Evolutionary conservation across 495 filamentous ascomycete genomes (phyloP), one percentile per base, ranked within the genome.

Genomic region (Amorphotheca resinae): DNA sequence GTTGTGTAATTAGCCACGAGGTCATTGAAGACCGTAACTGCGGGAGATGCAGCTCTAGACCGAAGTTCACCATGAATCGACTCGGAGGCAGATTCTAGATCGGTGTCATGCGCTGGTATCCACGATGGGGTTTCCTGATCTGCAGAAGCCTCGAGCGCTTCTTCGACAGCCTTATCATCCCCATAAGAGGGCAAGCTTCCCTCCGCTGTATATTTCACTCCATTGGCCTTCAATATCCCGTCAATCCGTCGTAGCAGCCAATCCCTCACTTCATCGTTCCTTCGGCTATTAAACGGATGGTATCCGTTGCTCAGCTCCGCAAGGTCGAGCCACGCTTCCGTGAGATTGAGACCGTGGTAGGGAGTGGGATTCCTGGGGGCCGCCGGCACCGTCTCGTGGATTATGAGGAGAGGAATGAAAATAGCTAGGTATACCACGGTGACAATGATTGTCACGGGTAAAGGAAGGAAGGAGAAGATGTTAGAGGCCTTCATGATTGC

Each of bases 311-410:
- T 87, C 14, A 98, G 61, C 28, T 63, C 61, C 25, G 83, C 73
- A 15, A 98, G 71, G 56, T 98, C 88, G 12, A 68, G 60, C 89
- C 89, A 96, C 17, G 89, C 88, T 64, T 87, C 75, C 20, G 77
- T 76, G 14, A 95, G 63, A 50, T 93, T 80, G 38, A 88, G 63
- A 18, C 82, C 84, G 26, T 61, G 61, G 30, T 70, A 57, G 16
- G 68, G 65, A n/a, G 63, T 63, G 28, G 64, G 66, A 33, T 71
- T 69, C n/a, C 51, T 64, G 1, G 84, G 79, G n/a, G 77, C 72
- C 23, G 71, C 46, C 0, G 88, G 88, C 22, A 89, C 75, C 37
- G 76, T 73, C 59, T 80, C 73, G 56, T 93, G 84, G 45, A 84
- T 69, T 46, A 82, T 63, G 45, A 93, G 61, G 22, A 93, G 64